A percentile compares a stretch with the other conserved stretches of the same genome.
Conservation (phyloP, 176 grass and related monocot genomes). For the Carex myosuroides region DNA sequence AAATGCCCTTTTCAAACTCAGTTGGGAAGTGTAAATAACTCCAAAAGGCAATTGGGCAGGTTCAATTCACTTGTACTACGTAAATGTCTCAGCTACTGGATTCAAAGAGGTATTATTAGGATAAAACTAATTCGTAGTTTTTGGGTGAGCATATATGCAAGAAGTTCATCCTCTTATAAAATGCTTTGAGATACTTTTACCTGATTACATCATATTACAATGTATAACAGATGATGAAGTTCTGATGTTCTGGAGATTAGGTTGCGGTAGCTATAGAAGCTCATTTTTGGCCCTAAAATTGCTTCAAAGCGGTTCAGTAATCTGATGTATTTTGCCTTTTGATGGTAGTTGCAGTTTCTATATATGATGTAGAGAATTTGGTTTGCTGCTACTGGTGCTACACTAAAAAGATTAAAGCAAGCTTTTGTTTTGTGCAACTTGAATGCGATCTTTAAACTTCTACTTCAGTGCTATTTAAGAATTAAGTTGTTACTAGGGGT, state of each 20-base stretch:
- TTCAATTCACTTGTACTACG: neutral
- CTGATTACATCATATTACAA: neutral
- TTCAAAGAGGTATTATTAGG: neutral
- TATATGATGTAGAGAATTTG: neutral
- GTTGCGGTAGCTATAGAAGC: neutral
- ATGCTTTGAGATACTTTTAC: slow-evolving; percentile 1
- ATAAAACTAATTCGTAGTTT: neutral
- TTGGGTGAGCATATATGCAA: neutral
- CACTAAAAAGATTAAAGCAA: neutral
- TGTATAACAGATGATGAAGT: slow-evolving; percentile 2
- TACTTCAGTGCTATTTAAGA: neutral
- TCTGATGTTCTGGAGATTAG: neutral
- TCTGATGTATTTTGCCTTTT: neutral
- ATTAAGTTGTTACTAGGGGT: no score
- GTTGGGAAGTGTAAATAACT: neutral
- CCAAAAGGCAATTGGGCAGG: neutral
- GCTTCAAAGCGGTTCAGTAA: neutral
- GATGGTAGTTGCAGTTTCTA: neutral
- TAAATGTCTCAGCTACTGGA: neutral
- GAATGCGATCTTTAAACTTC: neutral
- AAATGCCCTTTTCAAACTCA: neutral
- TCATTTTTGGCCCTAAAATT: neutral
- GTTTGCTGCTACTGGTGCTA: neutral
- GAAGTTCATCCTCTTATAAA: neutral
- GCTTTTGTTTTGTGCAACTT: neutral